These are phyloP conservation scores for Lactifluus hygrophoroides DNA, from an alignment of 768 basidiomycete genomes.

Conservation along the genomic window DNA sequence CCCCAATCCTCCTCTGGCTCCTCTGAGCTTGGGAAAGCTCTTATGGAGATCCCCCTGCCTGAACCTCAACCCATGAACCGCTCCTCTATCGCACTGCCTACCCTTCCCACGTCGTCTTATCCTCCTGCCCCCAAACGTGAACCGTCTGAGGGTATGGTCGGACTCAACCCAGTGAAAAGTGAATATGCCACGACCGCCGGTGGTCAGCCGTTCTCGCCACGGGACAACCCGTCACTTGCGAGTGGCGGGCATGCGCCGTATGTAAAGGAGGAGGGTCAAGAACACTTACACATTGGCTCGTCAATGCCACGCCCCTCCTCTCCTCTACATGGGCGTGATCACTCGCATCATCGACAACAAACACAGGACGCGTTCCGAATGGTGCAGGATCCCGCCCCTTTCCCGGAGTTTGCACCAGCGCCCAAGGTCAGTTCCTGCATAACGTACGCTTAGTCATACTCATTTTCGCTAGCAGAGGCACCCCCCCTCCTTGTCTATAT, in stretches of 20 bases:
- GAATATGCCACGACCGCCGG: not conserved
- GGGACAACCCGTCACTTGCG: not conserved
- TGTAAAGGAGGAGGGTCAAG: constrained; percentile 7
- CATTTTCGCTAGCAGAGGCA: constrained; percentile 5
- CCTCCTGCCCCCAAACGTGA: not conserved
- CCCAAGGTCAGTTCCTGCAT: constrained; percentile 14
- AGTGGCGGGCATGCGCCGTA: not conserved
- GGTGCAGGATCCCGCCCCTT: constrained; percentile 14
- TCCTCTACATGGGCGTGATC: not conserved
- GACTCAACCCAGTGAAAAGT: constrained; percentile 5
- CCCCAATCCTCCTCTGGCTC: constrained; percentile 7
- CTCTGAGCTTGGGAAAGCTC: constrained; percentile 16
- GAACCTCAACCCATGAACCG: not conserved
- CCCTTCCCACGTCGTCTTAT: not conserved
- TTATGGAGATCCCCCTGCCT: constrained; percentile 4
- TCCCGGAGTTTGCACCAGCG: constrained; percentile 5
- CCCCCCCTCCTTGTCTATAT: constrained; percentile 7
- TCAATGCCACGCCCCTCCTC: constrained; percentile 1
- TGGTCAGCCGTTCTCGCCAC: constrained; percentile 3
- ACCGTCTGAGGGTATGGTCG: not conserved
- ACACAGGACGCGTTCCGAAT: constrained; percentile 1
- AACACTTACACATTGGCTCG: not conserved
- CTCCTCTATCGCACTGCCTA: constrained; percentile 3
- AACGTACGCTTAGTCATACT: constrained; percentile 1
- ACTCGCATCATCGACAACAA: constrained; percentile 1